A percentile compares a stretch with the other conserved stretches of the same genome.
These are phyloP conservation scores for Parastagonospora nodorum DNA, from an alignment of 2,329 filamentous ascomycete genomes.

Conservation along the genomic window DNA sequence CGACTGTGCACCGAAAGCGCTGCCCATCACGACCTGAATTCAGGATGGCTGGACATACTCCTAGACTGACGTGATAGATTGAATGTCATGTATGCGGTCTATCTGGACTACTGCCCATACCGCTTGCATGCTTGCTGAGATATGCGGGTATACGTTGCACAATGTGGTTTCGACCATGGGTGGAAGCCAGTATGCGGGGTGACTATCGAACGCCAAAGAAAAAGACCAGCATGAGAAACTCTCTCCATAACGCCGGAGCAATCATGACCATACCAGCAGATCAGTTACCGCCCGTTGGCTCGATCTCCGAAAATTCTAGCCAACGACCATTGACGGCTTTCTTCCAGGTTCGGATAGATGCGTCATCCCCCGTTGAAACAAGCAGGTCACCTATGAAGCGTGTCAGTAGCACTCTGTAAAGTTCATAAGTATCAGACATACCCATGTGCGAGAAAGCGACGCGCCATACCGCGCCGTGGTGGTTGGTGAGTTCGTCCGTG, in stretches of 20 bases:
- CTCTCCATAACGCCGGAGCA: constrained; percentile 16
- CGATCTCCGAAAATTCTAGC: constrained; percentile 56
- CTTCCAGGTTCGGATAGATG: constrained; percentile 59
- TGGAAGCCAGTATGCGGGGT: constrained; percentile 17
- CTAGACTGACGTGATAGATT: not conserved
- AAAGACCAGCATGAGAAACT: constrained; percentile 3
- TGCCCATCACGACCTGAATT: not conserved
- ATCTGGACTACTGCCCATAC: not conserved
- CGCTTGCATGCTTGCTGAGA: not conserved
- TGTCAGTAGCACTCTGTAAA: constrained; percentile 25
- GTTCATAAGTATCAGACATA: constrained; percentile 24
- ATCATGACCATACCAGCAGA: not conserved
- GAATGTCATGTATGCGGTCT: not conserved
- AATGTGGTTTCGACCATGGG: constrained; percentile 18
- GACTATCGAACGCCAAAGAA: constrained; percentile 9
- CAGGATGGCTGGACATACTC: not conserved
- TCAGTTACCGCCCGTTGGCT: constrained; percentile 42
- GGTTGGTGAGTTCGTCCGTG: constrained; percentile 68
- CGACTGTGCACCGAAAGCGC: not conserved
- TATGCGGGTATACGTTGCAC: constrained; percentile 29
- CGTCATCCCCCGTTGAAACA: constrained; percentile 78
- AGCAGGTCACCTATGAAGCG: constrained; percentile 69
- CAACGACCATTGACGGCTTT: constrained; percentile 54
- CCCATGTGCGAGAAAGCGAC: constrained; percentile 66
- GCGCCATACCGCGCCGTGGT: constrained; percentile 75